Evolutionary conservation across 2,329 filamentous ascomycete species (phyloP).

Genomic region (Rhexocercosporidium sp.): DNA sequence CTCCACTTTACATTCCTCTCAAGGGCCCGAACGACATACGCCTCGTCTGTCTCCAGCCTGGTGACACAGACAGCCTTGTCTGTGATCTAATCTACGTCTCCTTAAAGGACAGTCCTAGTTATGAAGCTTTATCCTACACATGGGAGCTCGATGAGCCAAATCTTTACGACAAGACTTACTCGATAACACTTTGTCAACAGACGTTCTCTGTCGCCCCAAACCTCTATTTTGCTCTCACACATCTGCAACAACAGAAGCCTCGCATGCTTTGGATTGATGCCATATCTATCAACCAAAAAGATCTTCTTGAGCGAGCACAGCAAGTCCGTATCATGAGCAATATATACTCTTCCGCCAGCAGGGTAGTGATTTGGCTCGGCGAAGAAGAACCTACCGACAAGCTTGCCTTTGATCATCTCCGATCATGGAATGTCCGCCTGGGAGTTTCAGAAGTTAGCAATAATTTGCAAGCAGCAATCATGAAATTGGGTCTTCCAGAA

Average conservation of each 20-base stretch:
- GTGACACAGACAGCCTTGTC: neutral
- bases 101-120: neutral
- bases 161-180: neutral
- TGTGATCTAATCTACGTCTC: neutral
- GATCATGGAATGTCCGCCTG: neutral
- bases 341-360: constrained; percentile 33
- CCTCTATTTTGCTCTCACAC: neutral
- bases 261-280: constrained; percentile 35
- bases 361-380: constrained; percentile 36
- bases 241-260: neutral
- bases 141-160: neutral
- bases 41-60: neutral
- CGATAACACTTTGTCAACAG: neutral
- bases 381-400: constrained; percentile 5
- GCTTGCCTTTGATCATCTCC: neutral
- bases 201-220: neutral
- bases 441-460: neutral
- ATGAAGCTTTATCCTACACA: neutral
- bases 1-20: neutral
- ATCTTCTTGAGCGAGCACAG: constrained; percentile 31
- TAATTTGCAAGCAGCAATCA: neutral
- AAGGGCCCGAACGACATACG: neutral
- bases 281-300: constrained; percentile 36
- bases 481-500: neutral
- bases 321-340: constrained; percentile 35